These are phyloP conservation scores for Boletus smithii DNA, from an alignment of 1,284 basidiomycete species.

Conservation along the genomic window DNA sequence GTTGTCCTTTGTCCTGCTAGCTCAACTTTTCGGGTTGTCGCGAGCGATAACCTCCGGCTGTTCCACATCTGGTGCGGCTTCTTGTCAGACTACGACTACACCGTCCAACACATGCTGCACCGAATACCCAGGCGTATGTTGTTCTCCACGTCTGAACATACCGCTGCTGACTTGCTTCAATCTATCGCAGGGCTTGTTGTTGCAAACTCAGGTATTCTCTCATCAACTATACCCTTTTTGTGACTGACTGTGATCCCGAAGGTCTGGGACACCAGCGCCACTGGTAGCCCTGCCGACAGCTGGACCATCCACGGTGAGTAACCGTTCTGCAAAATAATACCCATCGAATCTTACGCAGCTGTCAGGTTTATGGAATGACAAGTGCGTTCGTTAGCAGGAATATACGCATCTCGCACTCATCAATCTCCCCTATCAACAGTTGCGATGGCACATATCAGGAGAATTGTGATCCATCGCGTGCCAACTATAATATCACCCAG, in stretches of 20 bases:
- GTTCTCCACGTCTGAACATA: background rate
- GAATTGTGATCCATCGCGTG: conserved; percentile 66
- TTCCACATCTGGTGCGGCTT: conserved; percentile 37
- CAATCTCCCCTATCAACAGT: conserved; percentile 34
- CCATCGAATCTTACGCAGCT: conserved; percentile 6
- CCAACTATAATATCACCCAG: conserved; percentile 53
- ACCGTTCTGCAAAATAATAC: background rate
- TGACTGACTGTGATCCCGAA: conserved; percentile 24
- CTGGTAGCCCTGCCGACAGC: conserved; percentile 60
- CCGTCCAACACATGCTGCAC: conserved; percentile 48
- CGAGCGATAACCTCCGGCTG: conserved; percentile 39
- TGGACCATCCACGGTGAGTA: conserved; percentile 76
- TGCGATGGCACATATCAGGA: conserved; percentile 65
- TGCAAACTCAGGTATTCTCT: conserved; percentile 56
- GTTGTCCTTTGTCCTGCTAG: conserved; percentile 17
- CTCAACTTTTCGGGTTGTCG: conserved; percentile 17
- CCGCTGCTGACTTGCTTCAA: background rate
- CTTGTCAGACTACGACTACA: conserved; percentile 45
- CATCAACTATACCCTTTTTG: background rate
- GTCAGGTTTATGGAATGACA: conserved; percentile 66
- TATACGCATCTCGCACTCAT: background rate
- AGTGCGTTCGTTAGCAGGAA: conserved; percentile 41
- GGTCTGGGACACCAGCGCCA: conserved; percentile 64
- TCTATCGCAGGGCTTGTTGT: conserved; percentile 49
- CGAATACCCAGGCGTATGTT: conserved; percentile 46